These are phyloP conservation scores for Apiotrichum veenhuisii DNA, from an alignment of 1,284 basidiomycete species.

Conservation along the genomic window DNA sequence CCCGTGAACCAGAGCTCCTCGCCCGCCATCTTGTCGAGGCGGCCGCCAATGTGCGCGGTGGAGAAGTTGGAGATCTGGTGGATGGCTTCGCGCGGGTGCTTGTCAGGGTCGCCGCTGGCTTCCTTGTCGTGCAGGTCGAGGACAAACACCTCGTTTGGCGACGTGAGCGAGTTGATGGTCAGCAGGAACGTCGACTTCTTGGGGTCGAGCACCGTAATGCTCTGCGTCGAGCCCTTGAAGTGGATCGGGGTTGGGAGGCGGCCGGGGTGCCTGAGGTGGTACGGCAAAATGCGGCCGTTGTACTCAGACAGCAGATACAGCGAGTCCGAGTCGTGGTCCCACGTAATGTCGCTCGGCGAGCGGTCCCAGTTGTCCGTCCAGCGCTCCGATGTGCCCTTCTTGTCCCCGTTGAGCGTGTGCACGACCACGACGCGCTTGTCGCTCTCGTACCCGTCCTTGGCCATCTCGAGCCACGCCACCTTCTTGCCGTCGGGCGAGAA, in stretches of 20 bases:
- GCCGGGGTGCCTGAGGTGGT: constrained; percentile 35
- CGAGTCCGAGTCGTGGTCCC: constrained; percentile 65
- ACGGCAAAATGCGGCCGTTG: constrained; percentile 54
- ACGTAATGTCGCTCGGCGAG: constrained; percentile 64
- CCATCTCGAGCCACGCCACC: constrained; percentile 80
- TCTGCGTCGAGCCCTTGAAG: constrained; percentile 35
- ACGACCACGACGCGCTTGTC: constrained; percentile 64
- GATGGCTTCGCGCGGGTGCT: constrained; percentile 53
- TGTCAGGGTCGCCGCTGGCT: constrained; percentile 37
- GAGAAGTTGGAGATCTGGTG: constrained; percentile 58
- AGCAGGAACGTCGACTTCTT: constrained; percentile 17
- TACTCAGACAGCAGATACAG: constrained; percentile 74
- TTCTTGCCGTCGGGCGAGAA: constrained; percentile 66
- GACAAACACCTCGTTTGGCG: constrained; percentile 27
- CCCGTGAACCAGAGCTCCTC: constrained; percentile 85
- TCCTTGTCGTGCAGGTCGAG: constrained; percentile 37
- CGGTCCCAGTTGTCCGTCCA: constrained; percentile 76
- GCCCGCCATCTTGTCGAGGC: constrained; percentile 60
- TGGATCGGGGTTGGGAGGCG: constrained; percentile 39
- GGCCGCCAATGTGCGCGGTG: constrained; percentile 41
- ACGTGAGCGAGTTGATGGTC: constrained; percentile 23
- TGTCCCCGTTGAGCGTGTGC: constrained; percentile 57
- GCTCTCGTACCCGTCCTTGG: constrained; percentile 80
- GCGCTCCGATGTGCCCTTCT: constrained; percentile 12
- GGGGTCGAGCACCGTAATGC: constrained; percentile 15